Evolutionary conservation across 2,329 filamentous ascomycete genomes (phyloP).

Genomic region (Penicillium psychrosexuale): DNA sequence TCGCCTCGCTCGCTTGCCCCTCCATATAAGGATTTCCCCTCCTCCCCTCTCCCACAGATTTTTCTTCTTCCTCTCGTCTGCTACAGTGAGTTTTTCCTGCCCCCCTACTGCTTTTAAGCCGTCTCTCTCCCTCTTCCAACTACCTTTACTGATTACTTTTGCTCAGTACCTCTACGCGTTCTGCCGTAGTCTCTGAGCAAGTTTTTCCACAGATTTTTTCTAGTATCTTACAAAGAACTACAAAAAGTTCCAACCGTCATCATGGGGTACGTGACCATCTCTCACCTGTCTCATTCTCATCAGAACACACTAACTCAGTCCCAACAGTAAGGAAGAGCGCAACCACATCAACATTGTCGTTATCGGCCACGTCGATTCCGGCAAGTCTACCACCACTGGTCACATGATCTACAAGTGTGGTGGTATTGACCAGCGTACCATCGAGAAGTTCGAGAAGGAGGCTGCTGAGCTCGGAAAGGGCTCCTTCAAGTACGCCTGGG

Average conservation of each 20-base stretch:
- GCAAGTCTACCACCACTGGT: constrained; percentile 94
- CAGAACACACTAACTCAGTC: neutral
- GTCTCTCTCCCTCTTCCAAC: constrained; percentile 18
- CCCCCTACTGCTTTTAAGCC: constrained; percentile 20
- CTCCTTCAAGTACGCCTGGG: constrained; percentile 99
- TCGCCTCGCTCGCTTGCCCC: constrained; percentile 44
- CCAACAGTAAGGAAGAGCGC: constrained; percentile 85
- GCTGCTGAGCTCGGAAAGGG: constrained; percentile 99
- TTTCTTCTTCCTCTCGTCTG: constrained; percentile 43
- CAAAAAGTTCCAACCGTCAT: constrained; percentile 50
- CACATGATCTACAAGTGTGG: constrained; percentile 99
- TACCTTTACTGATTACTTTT: constrained; percentile 22
- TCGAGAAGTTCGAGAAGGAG: constrained; percentile 99
- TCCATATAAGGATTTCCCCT: constrained; percentile 49
- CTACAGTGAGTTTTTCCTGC: constrained; percentile 47
- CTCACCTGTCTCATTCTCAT: too few species aligned
- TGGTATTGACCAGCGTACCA: constrained; percentile 99
- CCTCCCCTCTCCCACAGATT: constrained; percentile 41
- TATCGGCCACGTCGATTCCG: constrained; percentile 99
- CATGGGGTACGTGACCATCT: constrained; percentile 56
- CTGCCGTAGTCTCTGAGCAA: constrained; percentile 53
- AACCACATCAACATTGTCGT: constrained; percentile 96
- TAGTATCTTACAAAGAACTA: constrained; percentile 50
- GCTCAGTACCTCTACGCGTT: constrained; percentile 52
- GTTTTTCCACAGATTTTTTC: constrained; percentile 37